These are phyloP conservation scores for Naganishia randhawae DNA, from an alignment of 768 basidiomycete genomes.

Conservation along the genomic window DNA sequence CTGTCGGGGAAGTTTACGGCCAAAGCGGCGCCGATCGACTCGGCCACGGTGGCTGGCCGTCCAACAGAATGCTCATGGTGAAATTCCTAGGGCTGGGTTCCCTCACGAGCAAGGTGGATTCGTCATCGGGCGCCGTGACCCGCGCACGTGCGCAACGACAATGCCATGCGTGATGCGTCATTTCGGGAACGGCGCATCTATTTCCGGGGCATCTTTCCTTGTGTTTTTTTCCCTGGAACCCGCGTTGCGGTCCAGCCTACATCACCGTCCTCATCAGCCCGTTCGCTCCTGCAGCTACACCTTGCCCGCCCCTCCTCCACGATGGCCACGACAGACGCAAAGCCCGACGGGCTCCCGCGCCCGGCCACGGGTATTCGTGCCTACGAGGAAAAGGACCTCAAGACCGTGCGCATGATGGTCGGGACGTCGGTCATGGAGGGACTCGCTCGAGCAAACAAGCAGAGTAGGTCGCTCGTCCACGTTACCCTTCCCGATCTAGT, in stretches of 20 bases:
- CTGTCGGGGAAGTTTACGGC: not conserved
- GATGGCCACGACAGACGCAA: constrained; percentile 1
- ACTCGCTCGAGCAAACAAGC: constrained; percentile 34
- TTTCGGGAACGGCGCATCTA: too few species aligned
- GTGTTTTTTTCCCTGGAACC: constrained; percentile 28
- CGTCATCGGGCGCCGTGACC: too few species aligned
- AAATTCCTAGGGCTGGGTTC: too few species aligned
- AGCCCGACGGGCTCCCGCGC: not conserved
- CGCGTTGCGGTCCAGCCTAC: constrained; percentile 29
- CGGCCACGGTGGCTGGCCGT: not conserved
- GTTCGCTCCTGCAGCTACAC: too few species aligned
- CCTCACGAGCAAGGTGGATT: too few species aligned
- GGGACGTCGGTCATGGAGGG: constrained; percentile 42
- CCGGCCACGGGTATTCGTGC: constrained; percentile 25
- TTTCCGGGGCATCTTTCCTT: too few species aligned
- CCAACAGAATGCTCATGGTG: too few species aligned
- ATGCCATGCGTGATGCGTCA: too few species aligned
- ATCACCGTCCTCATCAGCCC: constrained; percentile 27
- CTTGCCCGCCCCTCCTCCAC: too few species aligned
- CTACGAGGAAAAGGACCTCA: constrained; percentile 28
- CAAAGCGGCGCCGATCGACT: not conserved
- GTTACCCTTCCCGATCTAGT: not conserved
- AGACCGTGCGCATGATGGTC: constrained; percentile 35
- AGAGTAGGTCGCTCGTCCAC: constrained; percentile 26
- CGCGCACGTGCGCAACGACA: too few species aligned